Percentiles rank a stretch among this genome's conserved stretches.
Conservation (phyloP, 2,329 filamentous ascomycete species). For the Epichloe gansuensis region DNA sequence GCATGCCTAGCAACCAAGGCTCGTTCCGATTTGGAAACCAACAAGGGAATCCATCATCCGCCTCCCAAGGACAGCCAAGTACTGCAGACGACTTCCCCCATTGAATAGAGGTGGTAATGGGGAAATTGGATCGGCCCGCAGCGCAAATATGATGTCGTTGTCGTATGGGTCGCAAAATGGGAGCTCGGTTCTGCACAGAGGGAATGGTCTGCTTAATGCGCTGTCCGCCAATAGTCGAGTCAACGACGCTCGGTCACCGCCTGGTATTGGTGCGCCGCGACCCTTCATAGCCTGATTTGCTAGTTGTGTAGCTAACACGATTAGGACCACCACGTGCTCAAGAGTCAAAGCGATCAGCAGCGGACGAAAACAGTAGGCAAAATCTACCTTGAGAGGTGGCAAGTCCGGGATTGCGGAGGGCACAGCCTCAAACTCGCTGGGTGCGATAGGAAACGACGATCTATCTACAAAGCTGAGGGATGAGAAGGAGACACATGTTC, state of each 20-base stretch:
- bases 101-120: slow-evolving; percentile 45
- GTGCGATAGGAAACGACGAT: slow-evolving; percentile 35
- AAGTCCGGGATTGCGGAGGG: slow-evolving; percentile 25
- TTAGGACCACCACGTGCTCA: slow-evolving; percentile 27
- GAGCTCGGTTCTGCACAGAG: slow-evolving; percentile 29
- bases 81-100: slow-evolving; percentile 49
- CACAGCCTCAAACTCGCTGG: slow-evolving; percentile 26
- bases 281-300: not conserved
- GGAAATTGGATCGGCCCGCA: slow-evolving; percentile 45
- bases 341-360: slow-evolving; percentile 24
- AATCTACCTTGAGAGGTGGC: slow-evolving; percentile 28
- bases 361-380: slow-evolving; percentile 26
- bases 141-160: slow-evolving; percentile 35
- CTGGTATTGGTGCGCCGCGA: slow-evolving; percentile 24
- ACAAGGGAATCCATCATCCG: slow-evolving; percentile 29
- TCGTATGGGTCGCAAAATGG: slow-evolving; percentile 39
- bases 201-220: slow-evolving; percentile 51
- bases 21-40: slow-evolving; percentile 44
- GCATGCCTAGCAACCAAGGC: slow-evolving; percentile 26
- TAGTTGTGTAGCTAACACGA: slow-evolving; percentile 11
- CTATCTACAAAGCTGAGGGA: slow-evolving; percentile 29
- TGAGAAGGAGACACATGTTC: slow-evolving; percentile 25
- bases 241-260: slow-evolving; percentile 36
- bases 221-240: slow-evolving; percentile 46
- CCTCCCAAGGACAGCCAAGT: slow-evolving; percentile 35